These are phyloP conservation scores for Rostrohypoxylon terebratum DNA, from an alignment of 495 filamentous ascomycete genomes.

Conservation along the genomic window DNA sequence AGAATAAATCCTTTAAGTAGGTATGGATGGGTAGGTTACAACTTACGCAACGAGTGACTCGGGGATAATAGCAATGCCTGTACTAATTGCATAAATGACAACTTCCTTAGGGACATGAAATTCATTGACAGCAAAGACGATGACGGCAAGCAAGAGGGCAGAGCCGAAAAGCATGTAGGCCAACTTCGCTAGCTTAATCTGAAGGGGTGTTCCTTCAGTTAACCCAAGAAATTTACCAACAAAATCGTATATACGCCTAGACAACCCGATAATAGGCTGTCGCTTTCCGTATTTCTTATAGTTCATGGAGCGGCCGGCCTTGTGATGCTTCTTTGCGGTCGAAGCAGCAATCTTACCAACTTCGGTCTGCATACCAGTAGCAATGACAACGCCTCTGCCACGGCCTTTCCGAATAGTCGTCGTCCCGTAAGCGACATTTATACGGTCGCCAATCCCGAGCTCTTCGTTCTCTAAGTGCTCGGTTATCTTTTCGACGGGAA, in stretches of 20 bases:
- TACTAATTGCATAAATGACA: slow-evolving; percentile 82
- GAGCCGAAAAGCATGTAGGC: slow-evolving; percentile 80
- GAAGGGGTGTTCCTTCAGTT: slow-evolving; percentile 81
- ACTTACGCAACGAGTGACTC: slow-evolving; percentile 73
- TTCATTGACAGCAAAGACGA: slow-evolving; percentile 82
- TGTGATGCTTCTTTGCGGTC: slow-evolving; percentile 69
- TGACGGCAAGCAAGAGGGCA: slow-evolving; percentile 78
- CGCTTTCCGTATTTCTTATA: slow-evolving; percentile 70
- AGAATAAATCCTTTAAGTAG: background rate
- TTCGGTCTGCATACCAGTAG: slow-evolving; percentile 84
- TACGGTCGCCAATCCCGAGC: slow-evolving; percentile 70
- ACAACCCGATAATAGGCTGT: slow-evolving; percentile 67
- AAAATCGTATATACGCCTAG: slow-evolving; percentile 70
- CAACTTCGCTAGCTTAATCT: slow-evolving; percentile 82
- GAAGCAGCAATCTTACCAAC: slow-evolving; percentile 83
- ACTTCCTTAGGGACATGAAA: slow-evolving; percentile 78
- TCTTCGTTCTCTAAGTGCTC: slow-evolving; percentile 59
- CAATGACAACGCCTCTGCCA: slow-evolving; percentile 72
- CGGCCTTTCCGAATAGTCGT: slow-evolving; percentile 76
- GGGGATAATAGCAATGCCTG: slow-evolving; percentile 77
- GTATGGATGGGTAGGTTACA: background rate
- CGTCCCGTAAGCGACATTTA: slow-evolving; percentile 77
- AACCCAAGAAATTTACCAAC: slow-evolving; percentile 78
- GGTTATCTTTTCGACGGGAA: slow-evolving; percentile 66
- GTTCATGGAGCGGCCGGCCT: slow-evolving; percentile 71